Conservation (phyloP, 208 protist species). For the Wallacemonas sp. region DNA sequence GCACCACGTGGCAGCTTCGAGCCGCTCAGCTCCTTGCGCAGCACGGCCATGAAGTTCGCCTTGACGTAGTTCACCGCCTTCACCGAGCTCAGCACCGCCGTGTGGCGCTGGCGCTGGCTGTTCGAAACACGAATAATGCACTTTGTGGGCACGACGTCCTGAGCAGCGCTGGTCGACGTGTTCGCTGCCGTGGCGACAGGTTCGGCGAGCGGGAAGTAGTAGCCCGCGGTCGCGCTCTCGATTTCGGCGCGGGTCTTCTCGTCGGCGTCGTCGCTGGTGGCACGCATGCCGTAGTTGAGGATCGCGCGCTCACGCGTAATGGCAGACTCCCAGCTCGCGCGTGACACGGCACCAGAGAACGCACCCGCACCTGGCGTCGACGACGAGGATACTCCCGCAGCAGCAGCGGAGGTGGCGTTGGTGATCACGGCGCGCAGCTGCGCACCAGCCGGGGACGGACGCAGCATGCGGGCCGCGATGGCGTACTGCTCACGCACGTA, state of each 20-base stretch:
- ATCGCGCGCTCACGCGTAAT: conserved; percentile 11
- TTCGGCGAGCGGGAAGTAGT: conserved; percentile 39
- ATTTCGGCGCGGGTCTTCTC: conserved; percentile 16
- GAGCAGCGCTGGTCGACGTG: background rate
- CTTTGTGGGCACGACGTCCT: conserved; percentile 50
- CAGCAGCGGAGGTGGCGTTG: background rate
- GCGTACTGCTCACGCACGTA: conserved; percentile 82
- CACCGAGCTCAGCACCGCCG: conserved; percentile 42
- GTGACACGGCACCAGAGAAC: background rate
- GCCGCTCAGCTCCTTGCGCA: conserved; percentile 64
- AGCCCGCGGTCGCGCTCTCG: conserved; percentile 12
- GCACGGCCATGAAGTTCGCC: conserved; percentile 70
- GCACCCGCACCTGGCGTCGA: background rate
- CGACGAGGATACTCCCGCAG: background rate
- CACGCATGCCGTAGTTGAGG: conserved; percentile 1
- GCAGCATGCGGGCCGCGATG: conserved; percentile 54
- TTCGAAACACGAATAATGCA: conserved; percentile 75
- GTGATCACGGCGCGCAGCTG: conserved; percentile 42
- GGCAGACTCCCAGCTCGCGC: background rate
- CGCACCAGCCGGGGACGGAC: conserved; percentile 11
- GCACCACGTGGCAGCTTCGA: conserved; percentile 53
- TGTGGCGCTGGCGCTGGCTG: conserved; percentile 66
- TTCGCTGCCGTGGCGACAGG: conserved; percentile 16
- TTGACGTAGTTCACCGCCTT: conserved; percentile 82
- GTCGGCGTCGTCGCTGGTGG: background rate